Evolutionary conservation across 305 asterid genomes (phyloP), one percentile per base, ranked within the genome.

Genomic region (Caryopteris hybrid): DNA sequence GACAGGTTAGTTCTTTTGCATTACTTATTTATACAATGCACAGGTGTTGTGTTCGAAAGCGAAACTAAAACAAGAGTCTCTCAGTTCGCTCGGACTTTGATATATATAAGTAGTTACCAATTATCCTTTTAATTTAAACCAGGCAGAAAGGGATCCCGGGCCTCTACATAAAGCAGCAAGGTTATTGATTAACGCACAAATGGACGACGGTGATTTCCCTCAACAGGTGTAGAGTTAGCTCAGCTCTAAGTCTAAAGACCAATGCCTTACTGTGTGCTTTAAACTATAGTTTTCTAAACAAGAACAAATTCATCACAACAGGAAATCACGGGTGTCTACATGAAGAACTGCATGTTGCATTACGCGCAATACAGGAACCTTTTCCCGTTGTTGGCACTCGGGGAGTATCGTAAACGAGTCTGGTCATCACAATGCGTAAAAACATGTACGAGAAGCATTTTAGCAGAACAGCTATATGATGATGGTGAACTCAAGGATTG

Each of bases 201-300:
- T 86, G 92, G 85, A 82, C 0, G 84, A 90, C 59, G 96, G 96
- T 36, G 96, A 88, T 76, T 91, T 88, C 27, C 97, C 96, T 29
- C 97, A 91, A 78, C 87, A 88, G 91, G 95, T 87, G 69, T 42
- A 10, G 17, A 36, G 38, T 41, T 43, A 18, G 2, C 43, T 22
- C 2, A n/a, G n/a, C n/a, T n/a, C n/a, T n/a, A n/a, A n/a, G n/a
- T n/a, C n/a, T n/a, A n/a, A n/a, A n/a, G n/a, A n/a, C n/a, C n/a
- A n/a, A n/a, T n/a, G n/a, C n/a, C n/a, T n/a, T n/a, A n/a, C n/a
- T n/a, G n/a, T n/a, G n/a, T n/a, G n/a, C n/a, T n/a, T n/a, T n/a
- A n/a, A n/a, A n/a, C n/a, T n/a, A 22, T 14, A 22, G 6, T 36
- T 3, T 42, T 38, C 33, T 18, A 5, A 63, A 2, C 21, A 9